Base-by-base conservation (phyloP, 176 grass and related monocot species). In the Luzula sylvatica region DNA sequence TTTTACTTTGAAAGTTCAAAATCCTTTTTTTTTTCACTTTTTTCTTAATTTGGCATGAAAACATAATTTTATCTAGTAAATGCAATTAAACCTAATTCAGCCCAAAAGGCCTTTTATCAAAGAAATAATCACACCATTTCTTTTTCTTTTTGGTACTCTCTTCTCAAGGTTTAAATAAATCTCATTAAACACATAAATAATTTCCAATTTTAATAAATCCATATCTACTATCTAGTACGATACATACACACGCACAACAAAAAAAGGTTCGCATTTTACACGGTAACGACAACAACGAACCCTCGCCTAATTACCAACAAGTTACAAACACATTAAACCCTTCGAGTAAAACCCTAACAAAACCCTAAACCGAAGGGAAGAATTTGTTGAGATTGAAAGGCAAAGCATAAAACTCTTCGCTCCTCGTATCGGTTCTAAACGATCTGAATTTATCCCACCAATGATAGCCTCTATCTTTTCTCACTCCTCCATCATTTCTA, bases 331-430 rank as follows among this genome's bases (percentile, higher is more conserved):
- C 53, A 71, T 17, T 28, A 63, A 63, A 46, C 16, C 3, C 59
- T 15, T 63, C 65, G 53, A 68, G 30, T 35, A 9, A 35, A 32
- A 57, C 47, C 41, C 58, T 49, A 54, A 22, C 19, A 26, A 42
- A 69, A 63, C 18, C 56, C 90, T 72, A 98, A 11, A 98, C 93
- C 1, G 93, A 98, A 3, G 93, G 93, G 68, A 98, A 98, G 69
- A 98, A 98, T 42, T 92, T 98, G 56, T 98, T 92, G 14, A 98
- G 82, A 44, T 92, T 92, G 46, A 80, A 98, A 14, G 93, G 93
- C 56, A 98, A 71, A 29, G 86, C 73, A 45, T 98, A 98, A 27
- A 98, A 98, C 71, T 98, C 93, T 16, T 83, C 81, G 14, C 86
- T 98, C 65, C 93, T 78, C 4, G 27, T 72, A 39, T 98, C 93